Conservation (phyloP, 1,284 basidiomycete species). For the Sparassis latifolia region DNA sequence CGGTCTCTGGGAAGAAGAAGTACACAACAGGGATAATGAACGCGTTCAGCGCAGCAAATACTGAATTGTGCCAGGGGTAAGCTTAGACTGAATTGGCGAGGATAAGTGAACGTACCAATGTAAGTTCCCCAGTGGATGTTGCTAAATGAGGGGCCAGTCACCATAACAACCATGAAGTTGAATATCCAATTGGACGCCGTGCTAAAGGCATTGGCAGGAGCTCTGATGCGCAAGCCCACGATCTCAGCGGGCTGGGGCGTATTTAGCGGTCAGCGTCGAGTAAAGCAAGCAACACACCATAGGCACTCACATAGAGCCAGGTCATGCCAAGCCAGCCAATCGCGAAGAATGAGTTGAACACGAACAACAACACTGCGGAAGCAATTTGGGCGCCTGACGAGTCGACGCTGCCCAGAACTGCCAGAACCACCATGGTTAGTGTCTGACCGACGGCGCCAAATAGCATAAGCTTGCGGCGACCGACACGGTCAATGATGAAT, state of each 20-base stretch:
- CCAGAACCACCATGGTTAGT: slow-evolving; percentile 54
- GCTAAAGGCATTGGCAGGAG: slow-evolving; percentile 61
- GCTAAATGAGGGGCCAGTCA: slow-evolving; percentile 59
- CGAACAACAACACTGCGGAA: slow-evolving; percentile 55
- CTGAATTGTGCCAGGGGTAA: slow-evolving; percentile 20
- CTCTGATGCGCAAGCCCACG: slow-evolving; percentile 53
- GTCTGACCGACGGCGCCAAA: slow-evolving; percentile 62
- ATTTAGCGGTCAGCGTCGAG: background rate
- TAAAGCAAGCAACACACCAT: background rate
- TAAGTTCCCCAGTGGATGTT: slow-evolving; percentile 60
- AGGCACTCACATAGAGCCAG: slow-evolving; percentile 50
- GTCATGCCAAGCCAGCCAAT: slow-evolving; percentile 73
- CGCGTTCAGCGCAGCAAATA: slow-evolving; percentile 57
- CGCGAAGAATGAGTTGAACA: slow-evolving; percentile 69
- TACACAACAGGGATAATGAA: slow-evolving; percentile 57
- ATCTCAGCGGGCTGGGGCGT: slow-evolving; percentile 53
- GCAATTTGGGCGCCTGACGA: slow-evolving; percentile 42
- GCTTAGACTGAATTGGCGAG: background rate
- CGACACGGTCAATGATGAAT: slow-evolving; percentile 53
- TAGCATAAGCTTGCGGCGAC: slow-evolving; percentile 64
- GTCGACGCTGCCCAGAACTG: slow-evolving; percentile 45
- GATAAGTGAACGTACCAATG: slow-evolving; percentile 33
- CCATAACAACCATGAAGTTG: slow-evolving; percentile 63
- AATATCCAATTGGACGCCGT: slow-evolving; percentile 69
- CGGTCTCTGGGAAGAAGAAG: slow-evolving; percentile 64